Evolutionary conservation across 257 asterid genomes (phyloP), one percentile per base, ranked within the genome.

Genomic region (Solanum commersonii): DNA sequence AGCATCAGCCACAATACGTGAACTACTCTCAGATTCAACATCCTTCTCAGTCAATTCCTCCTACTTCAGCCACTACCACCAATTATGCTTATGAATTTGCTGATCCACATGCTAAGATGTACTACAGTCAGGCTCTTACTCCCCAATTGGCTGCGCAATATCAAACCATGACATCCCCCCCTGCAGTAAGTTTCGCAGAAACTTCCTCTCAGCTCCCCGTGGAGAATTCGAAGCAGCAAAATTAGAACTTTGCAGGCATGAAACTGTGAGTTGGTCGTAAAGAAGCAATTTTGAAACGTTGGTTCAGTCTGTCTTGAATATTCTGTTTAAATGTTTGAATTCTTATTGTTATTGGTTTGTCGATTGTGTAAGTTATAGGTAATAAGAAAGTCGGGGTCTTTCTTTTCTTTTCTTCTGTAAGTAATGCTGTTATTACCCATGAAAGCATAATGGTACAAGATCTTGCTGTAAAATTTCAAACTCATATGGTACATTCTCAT

Each of bases 21-120:
- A 86, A 76, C 37, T 87, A 52, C 89, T 79, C 89, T 65, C 89
- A 87, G 73, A 33, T 87, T 65, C 89, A 63, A 42, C 87, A 87
- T 52, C 87, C 89, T 31, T 79, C 89, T 81, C 89, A 87, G 71
- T 87, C 89, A 2, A 8, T 73, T n/a, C 49, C 71, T 79, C 87
- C 87, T 31, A 56, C 83, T n/a, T 79, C 87, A 27, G 60, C 89
- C 29, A 7, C 88, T 34, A 23, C 88, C 25, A 31, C 82, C 29
- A 82, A 29, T 67, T 87, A 79, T 82, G 87, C 86, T 10, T 87
- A 87, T 33, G 89, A 83, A 27, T 87, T 56, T 33, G 67, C 89
- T 22, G 89, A 87, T 82, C 89, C 87, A 27, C 89, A 81, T 8
- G 18, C 72, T 8, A 84, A 87, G 67, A 63, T 87, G 42, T 87